phyloP scores from a whole-genome alignment of 352 stramenopile species.

The Globisporangium alternatum region DNA sequence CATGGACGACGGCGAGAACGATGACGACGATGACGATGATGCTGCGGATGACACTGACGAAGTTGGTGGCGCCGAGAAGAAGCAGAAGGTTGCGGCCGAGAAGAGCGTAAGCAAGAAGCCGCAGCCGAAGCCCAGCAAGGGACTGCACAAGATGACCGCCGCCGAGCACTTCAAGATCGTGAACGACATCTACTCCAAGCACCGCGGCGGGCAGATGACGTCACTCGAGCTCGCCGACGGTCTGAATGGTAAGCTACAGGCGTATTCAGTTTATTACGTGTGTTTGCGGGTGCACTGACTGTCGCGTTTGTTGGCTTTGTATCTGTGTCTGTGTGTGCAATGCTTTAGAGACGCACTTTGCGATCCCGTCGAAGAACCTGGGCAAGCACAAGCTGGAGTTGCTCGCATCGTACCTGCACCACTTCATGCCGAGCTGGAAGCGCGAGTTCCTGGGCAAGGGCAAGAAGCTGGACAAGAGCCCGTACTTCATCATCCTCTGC shows the following conservation, averaged over 20 bases:
- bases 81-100: conserved; percentile 36
- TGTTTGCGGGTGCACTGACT: neutral
- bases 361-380: conserved; percentile 40
- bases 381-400: conserved; percentile 81
- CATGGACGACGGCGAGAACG: conserved; percentile 1
- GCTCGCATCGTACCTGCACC: conserved; percentile 70
- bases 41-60: conserved; percentile 10
- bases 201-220: conserved; percentile 76
- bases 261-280: neutral
- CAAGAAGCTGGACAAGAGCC: conserved; percentile 86
- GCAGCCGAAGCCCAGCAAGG: conserved; percentile 47
- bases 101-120: conserved; percentile 4
- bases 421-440: conserved; percentile 74
- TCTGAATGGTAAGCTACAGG: conserved; percentile 51
- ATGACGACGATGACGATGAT: conserved; percentile 10
- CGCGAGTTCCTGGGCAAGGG: conserved; percentile 70
- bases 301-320: neutral
- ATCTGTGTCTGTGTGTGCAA: conserved; percentile 4
- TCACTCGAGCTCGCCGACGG: conserved; percentile 77
- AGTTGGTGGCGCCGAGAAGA: conserved; percentile 32
- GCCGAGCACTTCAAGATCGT: conserved; percentile 81
- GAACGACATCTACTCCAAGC: conserved; percentile 73
- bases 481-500: conserved; percentile 90
- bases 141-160: conserved; percentile 74
- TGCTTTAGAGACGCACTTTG: conserved; percentile 64